A percentile compares a stretch with the other conserved stretches of the same genome.
These are phyloP conservation scores for Mycosphaerelloides madeirae DNA, from an alignment of 2,329 filamentous ascomycete species.

Conservation along the genomic window DNA sequence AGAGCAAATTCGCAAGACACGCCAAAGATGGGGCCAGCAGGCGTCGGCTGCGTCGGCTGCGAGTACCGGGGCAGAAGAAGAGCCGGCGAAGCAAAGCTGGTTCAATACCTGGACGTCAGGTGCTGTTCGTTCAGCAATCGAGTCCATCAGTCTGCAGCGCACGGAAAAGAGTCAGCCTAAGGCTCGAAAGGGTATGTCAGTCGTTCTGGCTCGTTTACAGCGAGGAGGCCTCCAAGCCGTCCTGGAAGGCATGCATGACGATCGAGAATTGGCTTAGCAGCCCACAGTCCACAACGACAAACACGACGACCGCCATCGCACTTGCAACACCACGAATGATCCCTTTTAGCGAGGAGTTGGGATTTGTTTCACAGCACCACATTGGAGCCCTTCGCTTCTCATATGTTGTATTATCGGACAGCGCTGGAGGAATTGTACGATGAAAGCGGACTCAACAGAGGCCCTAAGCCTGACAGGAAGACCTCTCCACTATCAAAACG, in stretches of 20 bases:
- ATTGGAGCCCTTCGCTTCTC: not conserved
- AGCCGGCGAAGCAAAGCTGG: constrained; percentile 50
- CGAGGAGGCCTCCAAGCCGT: constrained; percentile 63
- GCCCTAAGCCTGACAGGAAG: constrained; percentile 19
- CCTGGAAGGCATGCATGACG: constrained; percentile 65
- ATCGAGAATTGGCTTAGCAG: constrained; percentile 36
- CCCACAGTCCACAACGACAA: not conserved
- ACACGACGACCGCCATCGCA: constrained; percentile 2
- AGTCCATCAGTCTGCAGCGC: constrained; percentile 70
- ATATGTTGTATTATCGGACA: constrained; percentile 4
- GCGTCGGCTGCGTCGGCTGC: constrained; percentile 36
- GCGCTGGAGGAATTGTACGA: constrained; percentile 2
- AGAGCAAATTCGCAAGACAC: constrained; percentile 57
- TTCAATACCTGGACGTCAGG: constrained; percentile 62
- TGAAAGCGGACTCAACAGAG: constrained; percentile 10
- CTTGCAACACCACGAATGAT: not conserved
- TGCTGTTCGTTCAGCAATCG: constrained; percentile 73
- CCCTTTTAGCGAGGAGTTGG: constrained; percentile 15
- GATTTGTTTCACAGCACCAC: constrained; percentile 1
- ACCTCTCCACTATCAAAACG: constrained; percentile 12
- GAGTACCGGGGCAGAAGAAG: constrained; percentile 39
- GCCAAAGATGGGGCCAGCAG: constrained; percentile 38
- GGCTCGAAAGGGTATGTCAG: constrained; percentile 76
- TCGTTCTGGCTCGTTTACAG: constrained; percentile 68
- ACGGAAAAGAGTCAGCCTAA: constrained; percentile 74